A percentile compares a stretch with the other conserved stretches of the same genome.
phyloP scores from a whole-genome alignment of 306 rosid genomes.

The Chamaecrista fasciculata region DNA sequence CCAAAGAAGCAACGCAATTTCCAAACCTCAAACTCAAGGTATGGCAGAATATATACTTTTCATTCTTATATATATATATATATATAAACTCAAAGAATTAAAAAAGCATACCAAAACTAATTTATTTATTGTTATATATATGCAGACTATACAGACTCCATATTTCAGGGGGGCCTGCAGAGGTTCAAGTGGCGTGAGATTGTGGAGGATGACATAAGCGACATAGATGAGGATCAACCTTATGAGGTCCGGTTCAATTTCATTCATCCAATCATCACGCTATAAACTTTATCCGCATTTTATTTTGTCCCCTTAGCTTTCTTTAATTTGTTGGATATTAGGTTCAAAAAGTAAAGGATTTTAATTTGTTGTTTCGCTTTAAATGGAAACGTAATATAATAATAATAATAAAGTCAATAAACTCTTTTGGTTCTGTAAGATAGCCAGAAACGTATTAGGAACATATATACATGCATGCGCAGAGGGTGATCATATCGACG shows the following conservation, averaged over 20 bases:
- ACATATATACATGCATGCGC: no score
- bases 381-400: no score
- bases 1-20: constrained; percentile 55
- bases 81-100: background rate
- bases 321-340: no score
- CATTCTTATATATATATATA: no score
- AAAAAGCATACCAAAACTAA: background rate
- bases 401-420: no score
- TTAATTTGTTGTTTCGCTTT: no score
- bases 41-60: no score
- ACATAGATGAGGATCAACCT: constrained; percentile 49
- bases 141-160: constrained; percentile 40
- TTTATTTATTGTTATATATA: no score
- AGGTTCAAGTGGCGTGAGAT: constrained; percentile 60
- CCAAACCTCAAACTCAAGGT: constrained; percentile 63
- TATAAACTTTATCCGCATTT: constrained; percentile 13
- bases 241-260: constrained; percentile 39
- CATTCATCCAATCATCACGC: background rate
- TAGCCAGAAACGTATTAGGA: no score
- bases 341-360: no score
- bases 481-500: no score
- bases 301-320: background rate
- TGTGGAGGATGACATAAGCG: constrained; percentile 71
- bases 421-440: no score
- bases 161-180: constrained; percentile 55